Evolutionary conservation across 1,139 yeast species (phyloP).

Genomic region (Hansenula anomala): DNA sequence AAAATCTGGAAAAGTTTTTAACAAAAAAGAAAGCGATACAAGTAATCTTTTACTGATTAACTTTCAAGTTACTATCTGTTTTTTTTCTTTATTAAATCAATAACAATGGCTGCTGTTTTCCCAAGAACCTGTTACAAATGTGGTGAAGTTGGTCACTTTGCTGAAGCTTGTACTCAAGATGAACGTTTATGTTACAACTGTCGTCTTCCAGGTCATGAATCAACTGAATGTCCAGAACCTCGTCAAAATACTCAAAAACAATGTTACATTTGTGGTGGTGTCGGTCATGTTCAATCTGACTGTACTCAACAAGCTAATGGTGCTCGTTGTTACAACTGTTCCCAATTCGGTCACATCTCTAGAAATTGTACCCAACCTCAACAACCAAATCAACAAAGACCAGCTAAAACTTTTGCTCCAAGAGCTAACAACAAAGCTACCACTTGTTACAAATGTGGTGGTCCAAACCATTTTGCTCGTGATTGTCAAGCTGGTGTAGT

Average conservation of each 20-base stretch:
- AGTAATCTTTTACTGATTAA: too few species aligned
- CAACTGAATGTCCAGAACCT: constrained; percentile 83
- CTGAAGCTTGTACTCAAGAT: constrained; percentile 78
- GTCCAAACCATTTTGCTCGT: constrained; percentile 89
- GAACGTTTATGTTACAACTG: constrained; percentile 92
- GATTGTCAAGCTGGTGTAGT: constrained; percentile 77
- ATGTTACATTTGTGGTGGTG: constrained; percentile 78
- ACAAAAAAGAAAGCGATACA: background rate
- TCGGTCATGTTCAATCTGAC: constrained; percentile 71
- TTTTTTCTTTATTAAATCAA: background rate
- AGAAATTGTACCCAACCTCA: constrained; percentile 58
- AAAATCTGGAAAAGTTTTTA: constrained; percentile 3
- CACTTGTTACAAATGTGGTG: constrained; percentile 89
- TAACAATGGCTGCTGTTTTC: constrained; percentile 63
- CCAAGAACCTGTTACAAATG: constrained; percentile 90
- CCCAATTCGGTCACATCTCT: constrained; percentile 80
- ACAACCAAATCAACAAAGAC: constrained; percentile 12
- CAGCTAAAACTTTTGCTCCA: constrained; percentile 15
- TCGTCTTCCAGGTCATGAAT: constrained; percentile 86
- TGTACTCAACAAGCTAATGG: constrained; percentile 50
- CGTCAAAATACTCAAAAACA: constrained; percentile 79
- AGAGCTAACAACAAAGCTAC: constrained; percentile 33
- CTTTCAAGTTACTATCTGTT: too few species aligned
- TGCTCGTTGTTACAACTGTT: constrained; percentile 77
- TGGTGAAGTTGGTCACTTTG: constrained; percentile 90